Evolutionary conservation across 345 rosid genomes (phyloP).

Genomic region (Xanthoceras sorbifolium): DNA sequence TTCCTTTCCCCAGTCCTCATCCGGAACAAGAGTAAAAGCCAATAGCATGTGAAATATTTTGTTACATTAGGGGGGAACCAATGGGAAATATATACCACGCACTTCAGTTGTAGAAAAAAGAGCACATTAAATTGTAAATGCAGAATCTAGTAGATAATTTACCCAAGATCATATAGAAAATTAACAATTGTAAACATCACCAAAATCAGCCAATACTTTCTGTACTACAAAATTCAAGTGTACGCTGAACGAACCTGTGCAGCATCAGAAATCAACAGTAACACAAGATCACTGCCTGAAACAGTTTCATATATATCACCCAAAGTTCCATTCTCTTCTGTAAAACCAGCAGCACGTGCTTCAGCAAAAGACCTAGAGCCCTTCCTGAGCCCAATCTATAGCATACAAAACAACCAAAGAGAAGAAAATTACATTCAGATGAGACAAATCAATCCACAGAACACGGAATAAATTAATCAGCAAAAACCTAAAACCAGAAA

Average conservation of each 20-base stretch:
- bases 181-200: neutral
- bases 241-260: constrained; percentile 63
- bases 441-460: neutral
- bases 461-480: neutral
- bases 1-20: neutral
- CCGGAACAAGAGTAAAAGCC: neutral
- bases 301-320: constrained; percentile 93
- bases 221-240: neutral
- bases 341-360: constrained; percentile 88
- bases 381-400: constrained; percentile 83
- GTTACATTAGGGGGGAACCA: neutral
- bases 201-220: neutral
- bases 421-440: neutral
- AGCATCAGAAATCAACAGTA: constrained; percentile 89
- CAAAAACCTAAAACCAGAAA: neutral
- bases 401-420: neutral
- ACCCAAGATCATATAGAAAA: neutral
- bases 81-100: neutral
- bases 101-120: neutral
- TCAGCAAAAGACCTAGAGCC: constrained; percentile 86
- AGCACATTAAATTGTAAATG: neutral
- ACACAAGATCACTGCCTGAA: constrained; percentile 84
- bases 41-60: neutral
- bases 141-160: neutral
- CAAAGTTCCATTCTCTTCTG: constrained; percentile 80